Conservation (phyloP, 1,284 basidiomycete genomes). For the Takashimella tepidaria region DNA sequence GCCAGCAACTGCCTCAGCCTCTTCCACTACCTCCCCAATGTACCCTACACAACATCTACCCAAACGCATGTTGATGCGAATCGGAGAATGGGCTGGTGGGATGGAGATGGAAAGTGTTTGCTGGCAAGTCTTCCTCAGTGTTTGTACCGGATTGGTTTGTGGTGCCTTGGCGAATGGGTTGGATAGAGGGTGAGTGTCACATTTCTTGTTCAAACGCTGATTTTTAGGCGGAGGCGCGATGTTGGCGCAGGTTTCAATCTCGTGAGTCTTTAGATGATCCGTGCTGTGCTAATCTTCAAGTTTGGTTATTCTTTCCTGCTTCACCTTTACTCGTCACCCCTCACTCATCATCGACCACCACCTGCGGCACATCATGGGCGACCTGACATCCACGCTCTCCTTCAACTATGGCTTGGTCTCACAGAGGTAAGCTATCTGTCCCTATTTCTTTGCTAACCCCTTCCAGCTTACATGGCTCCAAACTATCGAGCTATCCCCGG, state of each 20-base stretch:
- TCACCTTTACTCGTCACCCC: slow-evolving; percentile 45
- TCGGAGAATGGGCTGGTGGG: slow-evolving; percentile 32
- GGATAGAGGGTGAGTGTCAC: slow-evolving; percentile 31
- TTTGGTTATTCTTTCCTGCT: slow-evolving; percentile 43
- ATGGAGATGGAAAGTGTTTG: slow-evolving; percentile 42
- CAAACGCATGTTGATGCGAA: not conserved
- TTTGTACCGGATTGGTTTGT: slow-evolving; percentile 37
- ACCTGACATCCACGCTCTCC: slow-evolving; percentile 42
- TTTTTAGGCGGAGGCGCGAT: slow-evolving; percentile 28
- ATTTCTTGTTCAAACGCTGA: slow-evolving; percentile 6
- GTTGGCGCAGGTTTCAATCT: slow-evolving; percentile 44
- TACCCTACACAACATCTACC: too few species aligned
- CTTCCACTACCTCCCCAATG: not conserved
- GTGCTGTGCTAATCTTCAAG: slow-evolving; percentile 11
- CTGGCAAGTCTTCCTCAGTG: slow-evolving; percentile 44
- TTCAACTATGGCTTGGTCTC: slow-evolving; percentile 44
- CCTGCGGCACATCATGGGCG: slow-evolving; percentile 25
- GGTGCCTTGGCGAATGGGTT: slow-evolving; percentile 40
- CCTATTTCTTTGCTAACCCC: not conserved
- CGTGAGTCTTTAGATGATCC: slow-evolving; percentile 16
- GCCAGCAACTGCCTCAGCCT: slow-evolving; percentile 13
- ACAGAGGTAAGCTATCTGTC: slow-evolving; percentile 28
- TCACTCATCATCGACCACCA: slow-evolving; percentile 39
- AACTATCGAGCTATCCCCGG: slow-evolving; percentile 33
- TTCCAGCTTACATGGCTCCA: slow-evolving; percentile 42